Conservation (phyloP, 2,329 filamentous ascomycete genomes). For the Immersiporthe knoxdaviesiana region DNA sequence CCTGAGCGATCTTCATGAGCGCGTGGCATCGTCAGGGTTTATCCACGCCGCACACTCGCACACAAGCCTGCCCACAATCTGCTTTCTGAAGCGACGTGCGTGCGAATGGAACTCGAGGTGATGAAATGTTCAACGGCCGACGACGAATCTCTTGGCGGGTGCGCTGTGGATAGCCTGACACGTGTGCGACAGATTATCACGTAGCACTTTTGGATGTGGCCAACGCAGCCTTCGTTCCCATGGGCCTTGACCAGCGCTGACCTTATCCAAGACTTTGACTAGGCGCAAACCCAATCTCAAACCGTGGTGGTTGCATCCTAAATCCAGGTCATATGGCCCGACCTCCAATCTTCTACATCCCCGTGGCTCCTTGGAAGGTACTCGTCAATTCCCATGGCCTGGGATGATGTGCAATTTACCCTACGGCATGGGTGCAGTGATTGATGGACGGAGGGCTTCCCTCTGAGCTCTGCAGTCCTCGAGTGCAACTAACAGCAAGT, state of each 20-base stretch:
- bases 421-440: not conserved
- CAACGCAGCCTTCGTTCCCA: not conserved
- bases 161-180: not conserved
- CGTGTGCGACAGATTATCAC: not conserved
- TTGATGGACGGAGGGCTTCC: not conserved
- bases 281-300: not conserved
- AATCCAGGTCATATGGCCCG: conserved; percentile 11
- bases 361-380: conserved; percentile 3
- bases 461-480: not conserved
- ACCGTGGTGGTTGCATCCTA: not conserved
- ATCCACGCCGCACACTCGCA: not conserved
- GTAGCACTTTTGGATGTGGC: not conserved
- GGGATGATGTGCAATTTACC: not conserved
- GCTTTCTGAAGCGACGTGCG: not conserved
- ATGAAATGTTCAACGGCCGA: not conserved
- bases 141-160: not conserved
- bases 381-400: not conserved
- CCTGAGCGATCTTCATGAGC: not conserved
- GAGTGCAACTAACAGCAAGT: not conserved
- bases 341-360: conserved; percentile 12
- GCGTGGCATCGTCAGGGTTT: conserved; percentile 2
- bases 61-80: not conserved
- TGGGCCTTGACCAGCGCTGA: not conserved
- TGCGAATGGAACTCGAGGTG: not conserved
- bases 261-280: not conserved